phyloP scores from a whole-genome alignment of 345 rosid genomes.

The Rhizophora mangle region DNA sequence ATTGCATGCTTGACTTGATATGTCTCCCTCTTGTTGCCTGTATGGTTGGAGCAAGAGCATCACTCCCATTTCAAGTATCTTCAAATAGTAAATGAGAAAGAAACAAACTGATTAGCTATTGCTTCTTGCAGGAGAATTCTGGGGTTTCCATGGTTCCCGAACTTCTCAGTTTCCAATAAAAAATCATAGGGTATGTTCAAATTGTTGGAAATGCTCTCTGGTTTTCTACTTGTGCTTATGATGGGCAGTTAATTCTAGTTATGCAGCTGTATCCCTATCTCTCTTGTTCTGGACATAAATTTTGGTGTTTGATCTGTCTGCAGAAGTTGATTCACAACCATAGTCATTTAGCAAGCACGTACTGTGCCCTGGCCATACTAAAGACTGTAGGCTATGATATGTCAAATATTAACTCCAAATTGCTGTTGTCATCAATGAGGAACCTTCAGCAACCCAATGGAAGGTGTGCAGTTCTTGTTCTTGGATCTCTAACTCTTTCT shows the following conservation, averaged over 20 bases:
- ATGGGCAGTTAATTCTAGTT: not conserved
- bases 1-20: not conserved
- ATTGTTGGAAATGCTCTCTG: not conserved
- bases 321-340: slow-evolving; percentile 51
- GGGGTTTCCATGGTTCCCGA: slow-evolving; percentile 75
- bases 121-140: slow-evolving; percentile 63
- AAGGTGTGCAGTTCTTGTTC: slow-evolving; percentile 43
- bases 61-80: too few relatives aligned
- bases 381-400: slow-evolving; percentile 59
- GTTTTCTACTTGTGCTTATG: not conserved
- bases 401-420: slow-evolving; percentile 44
- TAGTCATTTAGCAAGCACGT: slow-evolving; percentile 84
- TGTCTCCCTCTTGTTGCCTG: not conserved
- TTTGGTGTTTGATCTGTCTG: slow-evolving; percentile 21
- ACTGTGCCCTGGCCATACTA: slow-evolving; percentile 74
- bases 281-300: not conserved
- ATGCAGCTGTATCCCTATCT: not conserved
- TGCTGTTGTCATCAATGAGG: slow-evolving; percentile 60
- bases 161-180: slow-evolving; percentile 62
- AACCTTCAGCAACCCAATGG: slow-evolving; percentile 88
- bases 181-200: slow-evolving; percentile 46
- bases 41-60: too few relatives aligned
- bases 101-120: slow-evolving; percentile 2
- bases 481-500: not conserved
- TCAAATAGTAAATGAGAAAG: not conserved